These are phyloP conservation scores for Ophiostoma montium DNA, from an alignment of 2,329 filamentous ascomycete genomes.

Conservation along the genomic window DNA sequence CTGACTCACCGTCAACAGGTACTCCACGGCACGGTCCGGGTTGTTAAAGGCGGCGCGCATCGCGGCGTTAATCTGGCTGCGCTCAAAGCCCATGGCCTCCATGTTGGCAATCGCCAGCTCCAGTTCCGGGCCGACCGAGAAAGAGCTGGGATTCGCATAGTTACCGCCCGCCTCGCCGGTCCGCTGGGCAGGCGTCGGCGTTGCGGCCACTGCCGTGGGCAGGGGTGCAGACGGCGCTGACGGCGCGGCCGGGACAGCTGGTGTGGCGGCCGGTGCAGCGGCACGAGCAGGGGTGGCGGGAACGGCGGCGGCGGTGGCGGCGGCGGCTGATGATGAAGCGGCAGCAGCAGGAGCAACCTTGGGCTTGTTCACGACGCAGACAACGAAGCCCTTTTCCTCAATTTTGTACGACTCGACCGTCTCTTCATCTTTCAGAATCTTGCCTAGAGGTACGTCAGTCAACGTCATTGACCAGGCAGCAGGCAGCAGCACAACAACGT, in stretches of 20 bases:
- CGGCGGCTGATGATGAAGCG: constrained; percentile 32
- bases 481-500: constrained; percentile 19
- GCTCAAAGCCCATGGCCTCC: constrained; percentile 93
- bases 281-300: constrained; percentile 41
- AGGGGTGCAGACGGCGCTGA: constrained; percentile 31
- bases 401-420: constrained; percentile 96
- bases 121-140: constrained; percentile 74
- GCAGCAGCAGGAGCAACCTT: constrained; percentile 48
- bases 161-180: constrained; percentile 20
- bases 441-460: constrained; percentile 43
- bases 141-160: constrained; percentile 61
- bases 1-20: constrained; percentile 63
- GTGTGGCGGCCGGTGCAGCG: constrained; percentile 34
- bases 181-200: constrained; percentile 37
- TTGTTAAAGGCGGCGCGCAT: constrained; percentile 97
- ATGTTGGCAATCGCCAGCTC: constrained; percentile 76
- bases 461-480: not conserved
- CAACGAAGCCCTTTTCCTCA: constrained; percentile 98
- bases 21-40: constrained; percentile 92
- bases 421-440: constrained; percentile 96
- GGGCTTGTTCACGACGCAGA: constrained; percentile 95
- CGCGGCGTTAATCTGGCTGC: constrained; percentile 76
- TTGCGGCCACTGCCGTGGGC: constrained; percentile 15
- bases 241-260: constrained; percentile 34
- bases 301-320: constrained; percentile 41